These are phyloP conservation scores for Paxillus involutus DNA, from an alignment of 768 basidiomycete genomes.

Conservation along the genomic window DNA sequence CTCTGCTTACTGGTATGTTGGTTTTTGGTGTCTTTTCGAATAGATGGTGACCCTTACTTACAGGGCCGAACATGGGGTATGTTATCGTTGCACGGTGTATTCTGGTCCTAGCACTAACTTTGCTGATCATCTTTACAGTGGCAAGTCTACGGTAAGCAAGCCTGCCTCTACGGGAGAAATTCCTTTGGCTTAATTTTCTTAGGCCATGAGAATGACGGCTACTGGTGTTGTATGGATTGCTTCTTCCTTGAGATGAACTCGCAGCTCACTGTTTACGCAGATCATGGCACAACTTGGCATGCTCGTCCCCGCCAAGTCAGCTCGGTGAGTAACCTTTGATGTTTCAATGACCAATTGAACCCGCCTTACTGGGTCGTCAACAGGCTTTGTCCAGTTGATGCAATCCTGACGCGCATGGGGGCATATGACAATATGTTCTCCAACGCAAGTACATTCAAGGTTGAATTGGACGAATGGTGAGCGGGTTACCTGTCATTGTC, in stretches of 20 bases:
- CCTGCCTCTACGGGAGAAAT: background rate
- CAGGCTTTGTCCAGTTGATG: slow-evolving; percentile 86
- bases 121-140: slow-evolving; percentile 38
- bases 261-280: slow-evolving; percentile 30
- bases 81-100: slow-evolving; percentile 24
- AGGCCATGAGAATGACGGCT: slow-evolving; percentile 95
- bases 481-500: slow-evolving; percentile 1
- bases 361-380: slow-evolving; percentile 3
- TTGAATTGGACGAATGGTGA: slow-evolving; percentile 96
- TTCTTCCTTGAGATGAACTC: background rate
- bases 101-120: background rate
- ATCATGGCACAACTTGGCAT: slow-evolving; percentile 97
- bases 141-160: slow-evolving; percentile 67
- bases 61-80: slow-evolving; percentile 89
- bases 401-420: slow-evolving; percentile 96
- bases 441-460: slow-evolving; percentile 95
- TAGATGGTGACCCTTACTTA: background rate
- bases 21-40: background rate
- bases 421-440: slow-evolving; percentile 98
- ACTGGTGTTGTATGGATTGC: slow-evolving; percentile 68
- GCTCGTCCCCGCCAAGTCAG: slow-evolving; percentile 84
- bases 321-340: slow-evolving; percentile 49
- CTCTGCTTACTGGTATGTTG: slow-evolving; percentile 77
- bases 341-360: background rate
- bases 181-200: slow-evolving; percentile 3